Evolutionary conservation across 257 asterid species (phyloP).

Genomic region (Cruciata laevipes): DNA sequence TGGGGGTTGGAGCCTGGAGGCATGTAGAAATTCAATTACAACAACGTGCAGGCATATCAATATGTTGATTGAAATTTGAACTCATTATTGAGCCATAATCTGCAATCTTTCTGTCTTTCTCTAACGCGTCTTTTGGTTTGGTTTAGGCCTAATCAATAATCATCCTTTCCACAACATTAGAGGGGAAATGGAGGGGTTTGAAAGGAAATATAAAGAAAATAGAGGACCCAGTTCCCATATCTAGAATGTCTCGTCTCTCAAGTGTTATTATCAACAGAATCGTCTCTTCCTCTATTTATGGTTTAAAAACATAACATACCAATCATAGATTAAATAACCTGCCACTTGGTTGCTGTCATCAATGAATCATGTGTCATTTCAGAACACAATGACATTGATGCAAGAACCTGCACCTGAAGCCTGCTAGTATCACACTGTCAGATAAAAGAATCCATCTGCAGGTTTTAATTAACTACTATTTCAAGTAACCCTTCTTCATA

Average conservation of each 20-base stretch:
- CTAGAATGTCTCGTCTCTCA: not conserved
- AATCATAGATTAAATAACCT: not conserved
- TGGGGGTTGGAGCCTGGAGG: too few relatives aligned
- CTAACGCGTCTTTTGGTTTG: not conserved
- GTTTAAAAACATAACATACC: not conserved
- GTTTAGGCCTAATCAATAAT: too few relatives aligned
- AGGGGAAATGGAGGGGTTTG: not conserved
- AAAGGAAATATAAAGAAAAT: not conserved
- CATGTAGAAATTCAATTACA: not conserved
- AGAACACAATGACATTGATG: not conserved
- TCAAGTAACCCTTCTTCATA: not conserved
- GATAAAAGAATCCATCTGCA: slow-evolving; percentile 6
- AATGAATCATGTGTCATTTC: slow-evolving; percentile 1
- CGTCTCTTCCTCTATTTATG: not conserved
- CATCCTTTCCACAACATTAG: not conserved
- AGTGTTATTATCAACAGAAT: not conserved
- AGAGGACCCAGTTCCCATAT: not conserved
- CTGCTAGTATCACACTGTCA: not conserved
- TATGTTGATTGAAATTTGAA: not conserved
- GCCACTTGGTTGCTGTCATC: not conserved
- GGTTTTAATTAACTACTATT: not conserved
- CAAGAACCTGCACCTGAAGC: slow-evolving; percentile 4
- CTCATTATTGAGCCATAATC: not conserved
- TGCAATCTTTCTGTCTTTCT: not conserved
- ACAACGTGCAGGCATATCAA: not conserved